phyloP scores from a whole-genome alignment of 805 yeast species.

The Candida stauntonica region DNA sequence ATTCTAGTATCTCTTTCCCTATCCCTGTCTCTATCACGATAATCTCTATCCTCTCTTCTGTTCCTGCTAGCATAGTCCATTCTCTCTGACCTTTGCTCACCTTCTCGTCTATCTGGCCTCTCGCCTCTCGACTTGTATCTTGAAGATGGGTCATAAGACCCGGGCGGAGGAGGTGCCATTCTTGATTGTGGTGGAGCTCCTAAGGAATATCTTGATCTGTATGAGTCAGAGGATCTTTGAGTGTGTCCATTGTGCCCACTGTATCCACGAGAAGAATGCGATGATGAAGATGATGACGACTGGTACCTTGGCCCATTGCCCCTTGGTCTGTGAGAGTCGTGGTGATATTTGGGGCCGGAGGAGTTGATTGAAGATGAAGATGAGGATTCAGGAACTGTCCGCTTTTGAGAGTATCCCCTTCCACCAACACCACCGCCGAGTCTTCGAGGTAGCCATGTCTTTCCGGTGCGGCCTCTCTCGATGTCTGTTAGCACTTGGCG shows the following conservation, averaged over 20 bases:
- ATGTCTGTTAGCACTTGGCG: constrained; percentile 63
- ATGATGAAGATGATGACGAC: no score
- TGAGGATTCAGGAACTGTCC: constrained; percentile 14
- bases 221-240: no score
- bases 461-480: constrained; percentile 62
- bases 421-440: constrained; percentile 96
- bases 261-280: constrained; percentile 4
- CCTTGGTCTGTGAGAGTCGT: constrained; percentile 5
- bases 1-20: constrained; percentile 21
- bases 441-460: constrained; percentile 68
- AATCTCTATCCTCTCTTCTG: constrained; percentile 22
- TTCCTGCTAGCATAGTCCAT: constrained; percentile 24
- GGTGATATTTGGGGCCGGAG: no score
- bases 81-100: constrained; percentile 15
- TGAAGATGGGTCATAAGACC: neutral
- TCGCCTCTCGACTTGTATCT: constrained; percentile 11
- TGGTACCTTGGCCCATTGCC: constrained; percentile 6
- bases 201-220: constrained; percentile 2
- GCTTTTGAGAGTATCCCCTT: constrained; percentile 48
- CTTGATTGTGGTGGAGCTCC: neutral
- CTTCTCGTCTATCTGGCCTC: constrained; percentile 11
- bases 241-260: constrained; percentile 11
- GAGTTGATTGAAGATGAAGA: no score
- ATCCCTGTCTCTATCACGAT: constrained; percentile 24
- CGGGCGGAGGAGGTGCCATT: neutral